These are phyloP conservation scores for Furcasterigmium furcatum DNA, from an alignment of 2,329 filamentous ascomycete genomes.

Conservation along the genomic window DNA sequence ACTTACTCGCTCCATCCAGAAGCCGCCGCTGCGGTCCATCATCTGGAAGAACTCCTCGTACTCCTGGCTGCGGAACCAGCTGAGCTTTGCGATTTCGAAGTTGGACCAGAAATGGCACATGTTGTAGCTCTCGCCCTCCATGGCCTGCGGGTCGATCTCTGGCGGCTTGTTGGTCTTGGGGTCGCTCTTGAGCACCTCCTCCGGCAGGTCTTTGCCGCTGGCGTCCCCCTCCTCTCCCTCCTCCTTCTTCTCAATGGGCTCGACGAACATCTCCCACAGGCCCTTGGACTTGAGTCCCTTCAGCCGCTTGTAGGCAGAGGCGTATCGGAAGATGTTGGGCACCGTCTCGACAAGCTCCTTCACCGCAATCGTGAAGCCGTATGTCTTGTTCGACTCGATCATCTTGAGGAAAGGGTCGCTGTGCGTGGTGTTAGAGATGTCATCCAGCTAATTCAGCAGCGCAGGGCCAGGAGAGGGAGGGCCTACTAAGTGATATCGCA, in stretches of 20 bases:
- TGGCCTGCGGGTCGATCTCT: conserved; percentile 83
- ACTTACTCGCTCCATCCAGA: conserved; percentile 95
- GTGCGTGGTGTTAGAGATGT: conserved; percentile 12
- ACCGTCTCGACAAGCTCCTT: conserved; percentile 98
- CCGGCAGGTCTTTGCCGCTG: conserved; percentile 66
- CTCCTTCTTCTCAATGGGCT: conserved; percentile 65
- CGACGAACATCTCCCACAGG: conserved; percentile 98
- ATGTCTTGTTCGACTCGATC: conserved; percentile 93
- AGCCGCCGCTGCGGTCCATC: conserved; percentile 97
- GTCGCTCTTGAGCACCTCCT: conserved; percentile 77
- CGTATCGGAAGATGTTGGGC: conserved; percentile 97
- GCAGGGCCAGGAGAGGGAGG: background rate
- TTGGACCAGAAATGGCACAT: conserved; percentile 99
- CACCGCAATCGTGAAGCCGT: conserved; percentile 97
- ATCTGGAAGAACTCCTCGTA: conserved; percentile 98
- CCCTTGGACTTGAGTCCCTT: conserved; percentile 90
- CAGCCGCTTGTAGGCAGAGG: conserved; percentile 92
- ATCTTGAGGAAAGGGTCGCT: conserved; percentile 96
- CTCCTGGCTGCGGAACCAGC: conserved; percentile 95
- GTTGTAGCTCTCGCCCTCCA: conserved; percentile 98
- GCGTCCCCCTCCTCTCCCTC: too few relatives aligned
- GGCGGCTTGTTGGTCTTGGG: conserved; percentile 66
- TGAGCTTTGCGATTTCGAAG: conserved; percentile 92
- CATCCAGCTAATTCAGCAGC: too few relatives aligned
- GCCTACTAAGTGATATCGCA: conserved; percentile 96